Base-by-base conservation (phyloP, 768 basidiomycete genomes). In the Calocybe indica region DNA sequence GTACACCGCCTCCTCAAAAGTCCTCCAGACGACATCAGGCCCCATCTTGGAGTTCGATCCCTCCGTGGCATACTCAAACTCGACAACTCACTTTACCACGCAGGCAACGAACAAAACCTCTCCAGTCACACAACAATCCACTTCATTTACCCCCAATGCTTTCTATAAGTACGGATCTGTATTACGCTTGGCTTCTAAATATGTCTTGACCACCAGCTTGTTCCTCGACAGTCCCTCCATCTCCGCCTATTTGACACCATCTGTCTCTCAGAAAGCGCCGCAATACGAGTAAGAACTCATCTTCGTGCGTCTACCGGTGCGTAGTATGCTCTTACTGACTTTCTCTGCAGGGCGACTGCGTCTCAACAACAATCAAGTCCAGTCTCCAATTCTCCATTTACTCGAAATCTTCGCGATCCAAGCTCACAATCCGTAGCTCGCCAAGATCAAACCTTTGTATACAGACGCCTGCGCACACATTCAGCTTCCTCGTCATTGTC, bases 131-230 rank as follows among this genome's bases (percentile, higher is more conserved):
- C 59, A 11, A 60, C 50, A 36, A 52, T 50, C 29, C 51, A 50
- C 29, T 41, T 52, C 51, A n/a, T 44, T 56, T 11, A 47, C 54
- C 28, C 58, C 75, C 1, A 52, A 68, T 11, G 66, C 76, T 2
- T 72, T 85, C 30, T 87, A 86, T 67, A 81, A 76, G 85, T 79
- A 54, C 42, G 73, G 53, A 1, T 37, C 2, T 32, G 40, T 7
- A 6, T 35, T 35, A 31, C 7, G n/a, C 14, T 14, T 43, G 6
- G 22, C 22, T 22, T 22, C 22, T 22, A 10, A n/a, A 36, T 5
- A 7, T 15, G 31, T 9, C 5, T 15, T 38, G 11, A 31, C 22
- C 36, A 31, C 32, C 37, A 4, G 15, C 28, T 40, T 22, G 34
- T 29, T 3, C 9, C 15, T 42, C 15, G 46, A 31, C 53, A 81